These are phyloP conservation scores for Alternaria gansuensis DNA, from an alignment of 2,329 filamentous ascomycete genomes.

Conservation along the genomic window DNA sequence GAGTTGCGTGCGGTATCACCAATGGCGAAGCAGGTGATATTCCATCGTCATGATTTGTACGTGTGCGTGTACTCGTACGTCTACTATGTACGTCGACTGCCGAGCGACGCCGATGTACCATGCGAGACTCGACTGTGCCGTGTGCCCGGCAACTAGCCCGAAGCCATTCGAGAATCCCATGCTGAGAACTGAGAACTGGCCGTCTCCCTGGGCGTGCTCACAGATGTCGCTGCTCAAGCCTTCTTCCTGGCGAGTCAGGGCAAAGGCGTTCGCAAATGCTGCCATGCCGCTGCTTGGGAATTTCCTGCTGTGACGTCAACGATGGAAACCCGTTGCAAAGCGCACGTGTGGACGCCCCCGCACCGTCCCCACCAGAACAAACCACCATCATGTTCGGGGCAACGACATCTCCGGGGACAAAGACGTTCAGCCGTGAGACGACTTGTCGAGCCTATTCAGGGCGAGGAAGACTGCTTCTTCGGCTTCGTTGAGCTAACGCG, in stretches of 20 bases:
- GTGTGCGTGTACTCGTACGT: background rate
- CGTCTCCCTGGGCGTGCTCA: background rate
- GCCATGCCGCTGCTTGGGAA: background rate
- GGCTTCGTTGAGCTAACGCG: background rate
- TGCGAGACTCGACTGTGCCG: conserved; percentile 34
- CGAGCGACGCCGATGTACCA: conserved; percentile 31
- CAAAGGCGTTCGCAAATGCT: background rate
- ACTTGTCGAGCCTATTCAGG: background rate
- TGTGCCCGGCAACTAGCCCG: conserved; percentile 20
- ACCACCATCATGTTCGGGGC: background rate
- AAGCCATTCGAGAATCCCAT: conserved; percentile 36
- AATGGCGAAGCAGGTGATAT: conserved; percentile 27
- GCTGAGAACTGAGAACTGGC: conserved; percentile 38
- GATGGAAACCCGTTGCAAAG: conserved; percentile 1
- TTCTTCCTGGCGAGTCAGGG: background rate
- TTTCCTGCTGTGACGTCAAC: conserved; percentile 15
- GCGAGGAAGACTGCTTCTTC: background rate
- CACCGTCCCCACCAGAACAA: conserved; percentile 11
- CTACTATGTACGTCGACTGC: conserved; percentile 21
- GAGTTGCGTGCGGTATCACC: conserved; percentile 16
- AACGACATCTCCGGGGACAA: background rate
- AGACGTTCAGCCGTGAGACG: background rate
- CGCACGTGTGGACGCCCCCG: conserved; percentile 18
- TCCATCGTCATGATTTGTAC: conserved; percentile 21
- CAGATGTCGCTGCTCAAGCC: background rate